A percentile compares a stretch with the other conserved stretches of the same genome.
phyloP scores from a whole-genome alignment of 192 early-diverging fungal genomes.

The Umbelopsis vinacea region DNA sequence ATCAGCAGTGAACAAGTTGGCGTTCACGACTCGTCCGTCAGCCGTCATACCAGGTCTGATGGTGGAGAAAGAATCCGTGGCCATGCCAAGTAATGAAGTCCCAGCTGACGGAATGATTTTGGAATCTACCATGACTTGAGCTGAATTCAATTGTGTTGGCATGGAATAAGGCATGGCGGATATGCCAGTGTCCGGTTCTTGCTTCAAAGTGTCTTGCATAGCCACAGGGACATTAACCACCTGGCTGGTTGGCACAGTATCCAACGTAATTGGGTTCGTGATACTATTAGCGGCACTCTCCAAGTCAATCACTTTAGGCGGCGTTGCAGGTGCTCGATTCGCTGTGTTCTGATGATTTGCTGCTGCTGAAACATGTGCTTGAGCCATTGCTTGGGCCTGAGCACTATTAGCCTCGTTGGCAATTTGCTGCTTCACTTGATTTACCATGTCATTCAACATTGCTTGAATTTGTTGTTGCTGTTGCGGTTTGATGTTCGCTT shows the following conservation, averaged over 20 bases:
- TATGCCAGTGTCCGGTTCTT: neutral
- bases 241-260: neutral
- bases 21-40: slow-evolving; percentile 11
- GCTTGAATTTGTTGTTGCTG: slow-evolving; percentile 41
- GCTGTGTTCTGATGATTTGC: slow-evolving; percentile 5
- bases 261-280: neutral
- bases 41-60: slow-evolving; percentile 23
- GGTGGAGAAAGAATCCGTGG: slow-evolving; percentile 7
- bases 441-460: slow-evolving; percentile 31
- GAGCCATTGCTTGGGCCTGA: slow-evolving; percentile 12
- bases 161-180: neutral
- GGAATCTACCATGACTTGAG: neutral
- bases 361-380: slow-evolving; percentile 16
- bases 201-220: neutral
- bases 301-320: neutral
- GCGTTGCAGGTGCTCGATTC: neutral
- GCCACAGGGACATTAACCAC: neutral
- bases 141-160: neutral
- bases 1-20: slow-evolving; percentile 26
- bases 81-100: neutral
- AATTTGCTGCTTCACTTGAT: slow-evolving; percentile 28
- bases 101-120: neutral
- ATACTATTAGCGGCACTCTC: neutral
- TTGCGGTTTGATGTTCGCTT: slow-evolving; percentile 1
- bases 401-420: slow-evolving; percentile 17